These are phyloP conservation scores for Cucurbita ficifolia DNA, from an alignment of 306 rosid genomes.

Conservation along the genomic window DNA sequence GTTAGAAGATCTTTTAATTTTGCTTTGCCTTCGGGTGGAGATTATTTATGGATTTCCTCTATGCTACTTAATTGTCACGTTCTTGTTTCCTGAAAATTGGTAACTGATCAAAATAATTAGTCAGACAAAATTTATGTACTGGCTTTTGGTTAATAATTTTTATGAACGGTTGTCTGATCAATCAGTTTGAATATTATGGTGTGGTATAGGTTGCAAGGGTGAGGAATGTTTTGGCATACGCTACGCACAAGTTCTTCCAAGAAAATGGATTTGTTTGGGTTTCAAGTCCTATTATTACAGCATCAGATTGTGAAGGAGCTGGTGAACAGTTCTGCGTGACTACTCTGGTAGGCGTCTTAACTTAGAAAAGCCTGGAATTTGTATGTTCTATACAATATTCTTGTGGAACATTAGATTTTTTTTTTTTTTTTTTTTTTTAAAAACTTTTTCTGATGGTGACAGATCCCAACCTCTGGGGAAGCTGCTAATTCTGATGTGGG, in stretches of 20 bases:
- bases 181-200: slow-evolving; percentile 6
- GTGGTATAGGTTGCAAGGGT: slow-evolving; percentile 76
- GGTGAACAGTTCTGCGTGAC: slow-evolving; percentile 98
- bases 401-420: not conserved
- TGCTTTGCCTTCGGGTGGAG: not conserved
- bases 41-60: not conserved
- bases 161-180: not conserved
- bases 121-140: not conserved
- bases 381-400: slow-evolving; percentile 7
- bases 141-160: not conserved
- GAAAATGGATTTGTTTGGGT: slow-evolving; percentile 90
- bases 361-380: not conserved
- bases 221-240: slow-evolving; percentile 78
- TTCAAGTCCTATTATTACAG: slow-evolving; percentile 84
- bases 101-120: not conserved
- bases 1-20: not conserved
- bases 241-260: slow-evolving; percentile 90
- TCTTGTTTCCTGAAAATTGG: not conserved
- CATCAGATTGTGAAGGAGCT: slow-evolving; percentile 98
- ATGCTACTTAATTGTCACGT: not conserved
- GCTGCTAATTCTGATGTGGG: slow-evolving; percentile 46
- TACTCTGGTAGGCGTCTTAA: slow-evolving; percentile 56
- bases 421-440: no score
- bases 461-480: slow-evolving; percentile 75
- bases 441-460: slow-evolving; percentile 3